phyloP scores from a whole-genome alignment of 202 grass and related monocot species.

The Dendrocalamus latiflorus region DNA sequence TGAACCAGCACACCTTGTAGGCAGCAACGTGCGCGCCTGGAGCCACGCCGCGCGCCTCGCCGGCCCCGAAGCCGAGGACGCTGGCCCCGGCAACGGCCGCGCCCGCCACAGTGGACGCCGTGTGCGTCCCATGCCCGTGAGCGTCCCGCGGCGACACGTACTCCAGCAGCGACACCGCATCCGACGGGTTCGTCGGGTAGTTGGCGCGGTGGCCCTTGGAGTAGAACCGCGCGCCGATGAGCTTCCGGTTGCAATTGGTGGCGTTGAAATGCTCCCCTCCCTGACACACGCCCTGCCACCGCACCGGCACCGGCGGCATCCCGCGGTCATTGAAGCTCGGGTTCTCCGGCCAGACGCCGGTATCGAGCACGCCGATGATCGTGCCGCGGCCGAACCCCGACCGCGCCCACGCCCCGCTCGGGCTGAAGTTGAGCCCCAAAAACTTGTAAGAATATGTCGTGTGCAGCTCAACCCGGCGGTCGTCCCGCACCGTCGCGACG shows the following conservation, averaged over 20 bases:
- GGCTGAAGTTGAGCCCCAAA: conserved; percentile 60
- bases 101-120: conserved; percentile 59
- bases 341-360: conserved; percentile 87
- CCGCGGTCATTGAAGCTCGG: conserved; percentile 69
- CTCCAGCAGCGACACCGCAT: conserved; percentile 56
- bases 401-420: conserved; percentile 52
- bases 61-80: conserved; percentile 44
- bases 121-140: conserved; percentile 88
- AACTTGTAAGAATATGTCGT: conserved; percentile 86
- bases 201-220: no score
- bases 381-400: conserved; percentile 50
- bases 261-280: conserved; percentile 56
- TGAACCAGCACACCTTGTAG: conserved; percentile 97
- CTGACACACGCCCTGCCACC: conserved; percentile 71
- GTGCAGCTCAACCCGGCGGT: conserved; percentile 66
- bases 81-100: conserved; percentile 38
- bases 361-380: conserved; percentile 85
- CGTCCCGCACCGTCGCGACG: conserved; percentile 57
- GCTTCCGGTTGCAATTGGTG: conserved; percentile 70
- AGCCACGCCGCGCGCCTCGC: conserved; percentile 58
- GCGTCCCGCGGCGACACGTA: conserved; percentile 80
- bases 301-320: conserved; percentile 50
- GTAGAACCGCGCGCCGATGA: no score
- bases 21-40: conserved; percentile 64
- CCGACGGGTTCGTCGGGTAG: no score